phyloP scores from a whole-genome alignment of 2,329 filamentous ascomycete species.

The Aureobasidium sp. region DNA sequence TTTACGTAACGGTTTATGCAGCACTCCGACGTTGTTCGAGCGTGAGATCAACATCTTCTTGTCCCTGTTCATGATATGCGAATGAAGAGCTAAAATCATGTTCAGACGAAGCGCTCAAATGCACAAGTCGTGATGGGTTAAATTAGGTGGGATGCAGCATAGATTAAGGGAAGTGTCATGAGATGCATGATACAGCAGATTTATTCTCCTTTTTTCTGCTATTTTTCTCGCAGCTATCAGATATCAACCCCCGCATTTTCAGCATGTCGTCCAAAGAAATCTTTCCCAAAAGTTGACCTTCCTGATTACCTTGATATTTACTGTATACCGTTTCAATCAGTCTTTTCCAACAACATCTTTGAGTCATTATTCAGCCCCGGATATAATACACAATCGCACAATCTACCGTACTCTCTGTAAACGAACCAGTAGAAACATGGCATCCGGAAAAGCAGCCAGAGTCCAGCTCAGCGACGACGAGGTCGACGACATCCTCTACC shows the following conservation, averaged over 20 bases:
- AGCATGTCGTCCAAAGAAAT: background rate
- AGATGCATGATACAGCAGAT: too few relatives aligned
- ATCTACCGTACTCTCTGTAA: background rate
- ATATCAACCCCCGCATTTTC: conserved; percentile 4
- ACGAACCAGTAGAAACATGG: background rate
- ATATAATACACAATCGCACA: background rate
- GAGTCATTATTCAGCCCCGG: background rate
- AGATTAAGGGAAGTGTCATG: background rate
- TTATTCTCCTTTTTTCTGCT: background rate
- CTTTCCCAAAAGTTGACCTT: background rate
- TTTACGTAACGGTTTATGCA: background rate
- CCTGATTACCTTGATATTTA: background rate
- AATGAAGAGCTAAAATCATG: background rate
- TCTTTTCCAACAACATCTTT: background rate
- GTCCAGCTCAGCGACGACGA: conserved; percentile 44
- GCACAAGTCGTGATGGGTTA: too few relatives aligned
- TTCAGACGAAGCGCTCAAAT: background rate
- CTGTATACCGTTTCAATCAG: background rate
- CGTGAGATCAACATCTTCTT: background rate
- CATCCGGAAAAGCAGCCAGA: conserved; percentile 11
- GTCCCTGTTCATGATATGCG: background rate
- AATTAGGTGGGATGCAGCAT: background rate
- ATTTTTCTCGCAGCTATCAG: background rate
- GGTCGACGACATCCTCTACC: conserved; percentile 87
- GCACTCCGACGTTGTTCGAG: background rate